Conservation (phyloP, 345 rosid genomes). For the Camelina laxa region DNA sequence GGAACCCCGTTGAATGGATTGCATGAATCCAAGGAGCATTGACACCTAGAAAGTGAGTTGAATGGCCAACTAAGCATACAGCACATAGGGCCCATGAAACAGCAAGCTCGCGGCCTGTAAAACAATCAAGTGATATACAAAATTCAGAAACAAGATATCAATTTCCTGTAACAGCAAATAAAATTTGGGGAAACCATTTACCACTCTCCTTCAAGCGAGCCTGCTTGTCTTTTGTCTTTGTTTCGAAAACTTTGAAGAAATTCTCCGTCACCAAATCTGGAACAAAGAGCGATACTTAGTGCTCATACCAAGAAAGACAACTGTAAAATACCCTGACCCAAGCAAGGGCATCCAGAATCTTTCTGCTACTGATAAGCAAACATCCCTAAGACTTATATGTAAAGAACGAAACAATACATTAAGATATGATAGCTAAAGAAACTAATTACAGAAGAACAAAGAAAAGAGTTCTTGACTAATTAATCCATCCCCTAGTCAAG, state of each 20-base stretch:
- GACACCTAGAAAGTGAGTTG: constrained; percentile 70
- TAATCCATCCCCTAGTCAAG: constrained; percentile 4
- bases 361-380: constrained; percentile 17
- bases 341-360: constrained; percentile 18
- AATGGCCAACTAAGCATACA: constrained; percentile 93
- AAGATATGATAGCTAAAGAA: constrained; percentile 7
- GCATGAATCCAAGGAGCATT: constrained; percentile 82
- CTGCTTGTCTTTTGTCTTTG: constrained; percentile 80
- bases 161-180: constrained; percentile 7
- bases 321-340: not conserved
- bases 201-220: constrained; percentile 83
- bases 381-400: constrained; percentile 15
- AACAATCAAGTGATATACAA: constrained; percentile 19
- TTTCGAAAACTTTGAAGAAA: constrained; percentile 79
- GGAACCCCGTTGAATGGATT: constrained; percentile 90
- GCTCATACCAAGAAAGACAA: constrained; percentile 26
- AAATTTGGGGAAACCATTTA: constrained; percentile 34
- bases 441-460: constrained; percentile 9
- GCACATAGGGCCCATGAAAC: constrained; percentile 98
- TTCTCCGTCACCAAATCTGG: constrained; percentile 69
- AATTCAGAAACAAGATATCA: constrained; percentile 31
- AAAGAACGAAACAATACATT: not conserved
- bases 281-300: constrained; percentile 41
- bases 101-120: constrained; percentile 83
- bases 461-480: not conserved